Evolutionary conservation across 768 basidiomycete genomes (phyloP), one percentile per base, ranked within the genome.

Genomic region (Paxillus rubicundulus): DNA sequence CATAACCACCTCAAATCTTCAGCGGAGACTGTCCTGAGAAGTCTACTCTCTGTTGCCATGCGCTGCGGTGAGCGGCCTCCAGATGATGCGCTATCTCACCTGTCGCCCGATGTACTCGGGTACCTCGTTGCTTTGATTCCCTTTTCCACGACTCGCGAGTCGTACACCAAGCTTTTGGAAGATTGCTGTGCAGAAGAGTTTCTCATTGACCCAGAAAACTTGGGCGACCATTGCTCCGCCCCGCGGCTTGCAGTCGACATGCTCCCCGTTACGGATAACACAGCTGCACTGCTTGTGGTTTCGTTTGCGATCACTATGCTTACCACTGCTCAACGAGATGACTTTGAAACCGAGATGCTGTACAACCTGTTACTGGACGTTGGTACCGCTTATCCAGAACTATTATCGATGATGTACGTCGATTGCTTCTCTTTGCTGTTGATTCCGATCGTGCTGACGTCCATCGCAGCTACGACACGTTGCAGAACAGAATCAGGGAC

Each of bases 41-140:
- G 77, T 27, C 71, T 92, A 16, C 72, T 92, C 12, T 69, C 73
- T 28, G 78, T 88, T 36, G 86, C 87, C 32, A 75, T 82, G 46
- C 72, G 75, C 18, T 71, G 77, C 17, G 63, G 73, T 40, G 51
- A 61, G 55, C 64, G 60, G 54, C 58, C 48, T 45, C 66, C 70
- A 24, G 74, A 79, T 55, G 78, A 73, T 7, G 67, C 72, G 49
- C 66, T 72, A 27, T 69, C 77, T 7, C 70, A 73, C n/a, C 70
- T 87, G 21, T 74, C 73, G 43, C 70, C 76, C 0, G 85, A 91
- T 47, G 81, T 81, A 1, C 69, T 91, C 17, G 88, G 87, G 9
- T 92, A 90, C 67, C 89, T 92, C 70, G 68, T 95, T 34, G 87
- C 89, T 12, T 73, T 92, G 17, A 69, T 95, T 1, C 85, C 91